These are phyloP conservation scores for Chamaecrista fasciculata DNA, from an alignment of 306 rosid genomes.

Conservation along the genomic window DNA sequence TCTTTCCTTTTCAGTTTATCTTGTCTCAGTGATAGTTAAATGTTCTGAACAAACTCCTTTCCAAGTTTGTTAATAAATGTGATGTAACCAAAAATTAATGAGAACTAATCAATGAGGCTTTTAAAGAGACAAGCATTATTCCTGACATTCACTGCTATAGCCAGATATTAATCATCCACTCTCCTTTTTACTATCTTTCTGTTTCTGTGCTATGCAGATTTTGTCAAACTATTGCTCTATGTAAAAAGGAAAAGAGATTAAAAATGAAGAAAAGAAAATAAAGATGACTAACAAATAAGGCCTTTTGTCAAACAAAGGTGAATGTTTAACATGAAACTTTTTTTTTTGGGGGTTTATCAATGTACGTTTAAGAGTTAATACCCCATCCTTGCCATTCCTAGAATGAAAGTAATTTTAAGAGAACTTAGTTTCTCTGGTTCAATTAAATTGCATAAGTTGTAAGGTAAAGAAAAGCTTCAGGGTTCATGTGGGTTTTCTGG, in stretches of 20 bases:
- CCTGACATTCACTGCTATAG: background rate
- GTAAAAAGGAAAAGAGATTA: background rate
- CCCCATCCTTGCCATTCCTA: slow-evolving; percentile 5
- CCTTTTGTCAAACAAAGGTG: no score
- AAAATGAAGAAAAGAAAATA: background rate
- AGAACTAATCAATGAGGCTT: background rate
- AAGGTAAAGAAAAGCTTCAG: background rate
- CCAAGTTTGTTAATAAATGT: background rate
- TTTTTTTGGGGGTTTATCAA: no score
- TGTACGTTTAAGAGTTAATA: background rate
- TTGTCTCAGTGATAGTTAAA: background rate
- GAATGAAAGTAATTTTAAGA: background rate
- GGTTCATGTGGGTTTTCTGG: background rate
- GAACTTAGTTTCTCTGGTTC: slow-evolving; percentile 18
- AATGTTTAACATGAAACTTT: no score
- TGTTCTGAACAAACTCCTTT: background rate
- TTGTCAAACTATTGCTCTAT: background rate
- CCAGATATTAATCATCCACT: slow-evolving; percentile 8
- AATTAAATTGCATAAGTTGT: background rate
- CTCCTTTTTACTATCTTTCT: background rate
- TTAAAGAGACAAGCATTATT: background rate
- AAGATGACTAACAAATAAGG: background rate
- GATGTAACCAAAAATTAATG: background rate
- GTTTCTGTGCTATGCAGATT: background rate
- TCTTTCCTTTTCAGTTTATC: background rate